Base-by-base conservation (phyloP, 139 green algal genomes). In the Micractinium sp. region DNA sequence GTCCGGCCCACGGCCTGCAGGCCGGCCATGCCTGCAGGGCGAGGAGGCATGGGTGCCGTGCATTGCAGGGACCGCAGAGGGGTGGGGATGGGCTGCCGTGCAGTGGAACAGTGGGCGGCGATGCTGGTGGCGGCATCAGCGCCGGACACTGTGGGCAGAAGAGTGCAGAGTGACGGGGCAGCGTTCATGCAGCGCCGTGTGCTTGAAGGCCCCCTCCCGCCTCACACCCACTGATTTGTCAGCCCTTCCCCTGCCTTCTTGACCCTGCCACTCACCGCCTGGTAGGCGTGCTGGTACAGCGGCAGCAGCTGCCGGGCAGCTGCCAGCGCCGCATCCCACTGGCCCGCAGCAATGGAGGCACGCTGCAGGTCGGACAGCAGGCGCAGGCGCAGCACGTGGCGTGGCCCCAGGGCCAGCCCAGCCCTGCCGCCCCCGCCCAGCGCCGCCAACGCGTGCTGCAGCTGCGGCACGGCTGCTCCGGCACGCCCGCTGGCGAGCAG, bases 211-310 rank as follows among this genome's bases (percentile, higher is more conserved):
- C 47, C 9, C 47, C 47, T 56, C 47, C 47, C 47, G 9, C 5
- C 47, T 56, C 47, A 56, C 47, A 56, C 5, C 9, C 47, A 56
- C 5, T 56, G 47, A 5, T 56, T 56, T 56, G 7, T 56, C 7
- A 56, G 7, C 47, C 47, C 5, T 56, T 56, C 47, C 9, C 47
- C 47, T 29, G 63, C 63, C 63, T 12, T 31, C 63, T 71, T 27
- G 20, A 31, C 63, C 88, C n/a, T 90, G 90, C 5, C 91, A 88
- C 89, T 73, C 81, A 93, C 90, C 82, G 78, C 12, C 22, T 91
- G 91, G n/a, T 96, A 97, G 4, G 93, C 84, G 14, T 88, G 61
- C 22, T 91, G n/a, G 84, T 94, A 95, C 31, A 91, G 31, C 1
- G 90, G 82, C 0, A 81, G 84, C 85, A 97, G 78, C n/a, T 77